Conservation (phyloP, 2,329 filamentous ascomycete species). For the Dendrostoma leiphaemia region DNA sequence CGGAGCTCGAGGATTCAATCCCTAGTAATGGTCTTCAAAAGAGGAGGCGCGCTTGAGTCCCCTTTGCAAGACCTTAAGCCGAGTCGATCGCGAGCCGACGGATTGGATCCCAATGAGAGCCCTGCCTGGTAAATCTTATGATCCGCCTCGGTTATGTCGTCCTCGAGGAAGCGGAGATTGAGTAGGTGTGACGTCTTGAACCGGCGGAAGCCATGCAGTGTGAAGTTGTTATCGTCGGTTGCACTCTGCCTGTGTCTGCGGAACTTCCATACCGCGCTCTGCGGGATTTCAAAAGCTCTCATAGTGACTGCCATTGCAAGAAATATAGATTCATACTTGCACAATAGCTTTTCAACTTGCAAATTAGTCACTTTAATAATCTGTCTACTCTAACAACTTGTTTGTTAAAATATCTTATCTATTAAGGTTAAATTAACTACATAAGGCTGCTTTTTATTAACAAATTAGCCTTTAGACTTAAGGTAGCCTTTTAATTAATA, state of each 20-base stretch:
- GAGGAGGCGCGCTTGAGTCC: conserved; percentile 19
- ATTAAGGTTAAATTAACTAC: too few relatives aligned
- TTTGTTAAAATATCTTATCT: too few relatives aligned
- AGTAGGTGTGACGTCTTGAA: conserved; percentile 32
- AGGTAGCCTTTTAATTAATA: too few relatives aligned
- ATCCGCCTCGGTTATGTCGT: conserved; percentile 30
- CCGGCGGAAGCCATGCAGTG: conserved; percentile 27
- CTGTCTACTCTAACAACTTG: too few relatives aligned
- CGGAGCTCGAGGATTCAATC: conserved; percentile 13
- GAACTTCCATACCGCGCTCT: too few relatives aligned
- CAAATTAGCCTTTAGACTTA: too few relatives aligned
- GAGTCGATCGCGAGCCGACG: conserved; percentile 23
- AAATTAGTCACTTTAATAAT: too few relatives aligned
- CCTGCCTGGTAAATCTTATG: conserved; percentile 32
- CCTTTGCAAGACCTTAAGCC: conserved; percentile 26
- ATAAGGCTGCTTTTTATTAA: too few relatives aligned
- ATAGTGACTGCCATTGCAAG: too few relatives aligned
- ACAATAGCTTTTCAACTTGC: too few relatives aligned
- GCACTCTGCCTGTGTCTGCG: conserved; percentile 20
- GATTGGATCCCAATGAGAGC: conserved; percentile 23
- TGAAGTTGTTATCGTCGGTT: conserved; percentile 26
- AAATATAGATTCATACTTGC: too few relatives aligned
- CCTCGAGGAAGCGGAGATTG: conserved; percentile 32
- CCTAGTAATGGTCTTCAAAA: neutral
- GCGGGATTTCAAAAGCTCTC: too few relatives aligned